These are phyloP conservation scores for Cladobotryum mycophilum DNA, from an alignment of 2,329 filamentous ascomycete genomes.

Conservation along the genomic window DNA sequence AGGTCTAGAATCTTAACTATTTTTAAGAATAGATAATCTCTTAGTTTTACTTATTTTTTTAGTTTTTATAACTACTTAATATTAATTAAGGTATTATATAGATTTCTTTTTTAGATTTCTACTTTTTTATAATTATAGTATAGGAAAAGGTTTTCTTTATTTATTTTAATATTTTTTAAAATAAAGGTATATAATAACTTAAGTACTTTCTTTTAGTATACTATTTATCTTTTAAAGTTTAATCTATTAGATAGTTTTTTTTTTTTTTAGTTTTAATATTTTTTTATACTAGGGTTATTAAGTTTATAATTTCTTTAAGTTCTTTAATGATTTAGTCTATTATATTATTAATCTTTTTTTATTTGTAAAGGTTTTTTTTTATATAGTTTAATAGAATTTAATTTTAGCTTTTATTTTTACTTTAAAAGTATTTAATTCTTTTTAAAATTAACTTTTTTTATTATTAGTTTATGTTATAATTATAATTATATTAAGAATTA, in stretches of 20 bases:
- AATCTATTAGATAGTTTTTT: conserved; percentile 1
- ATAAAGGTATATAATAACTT: background rate
- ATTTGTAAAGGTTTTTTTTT: conserved; percentile 1
- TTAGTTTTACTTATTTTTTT: no score
- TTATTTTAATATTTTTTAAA: background rate
- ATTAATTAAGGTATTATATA: background rate
- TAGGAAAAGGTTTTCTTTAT: background rate
- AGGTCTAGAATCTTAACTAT: background rate
- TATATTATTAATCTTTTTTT: background rate
- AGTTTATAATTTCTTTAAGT: background rate
- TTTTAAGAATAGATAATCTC: no score
- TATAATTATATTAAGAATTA: background rate
- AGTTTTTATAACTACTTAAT: no score
- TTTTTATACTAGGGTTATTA: background rate
- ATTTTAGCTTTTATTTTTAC: background rate
- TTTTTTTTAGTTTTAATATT: background rate
- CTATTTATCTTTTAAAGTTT: background rate
- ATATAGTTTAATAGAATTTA: background rate
- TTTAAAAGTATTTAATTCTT: no score
- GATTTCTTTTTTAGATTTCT: background rate
- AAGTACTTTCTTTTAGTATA: background rate
- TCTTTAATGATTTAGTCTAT: background rate
- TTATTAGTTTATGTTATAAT: no score
- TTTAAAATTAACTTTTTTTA: no score
- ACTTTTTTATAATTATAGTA: background rate